These are phyloP conservation scores for Cryptococcus sp. DNA, from an alignment of 1,284 basidiomycete genomes.

Conservation along the genomic window DNA sequence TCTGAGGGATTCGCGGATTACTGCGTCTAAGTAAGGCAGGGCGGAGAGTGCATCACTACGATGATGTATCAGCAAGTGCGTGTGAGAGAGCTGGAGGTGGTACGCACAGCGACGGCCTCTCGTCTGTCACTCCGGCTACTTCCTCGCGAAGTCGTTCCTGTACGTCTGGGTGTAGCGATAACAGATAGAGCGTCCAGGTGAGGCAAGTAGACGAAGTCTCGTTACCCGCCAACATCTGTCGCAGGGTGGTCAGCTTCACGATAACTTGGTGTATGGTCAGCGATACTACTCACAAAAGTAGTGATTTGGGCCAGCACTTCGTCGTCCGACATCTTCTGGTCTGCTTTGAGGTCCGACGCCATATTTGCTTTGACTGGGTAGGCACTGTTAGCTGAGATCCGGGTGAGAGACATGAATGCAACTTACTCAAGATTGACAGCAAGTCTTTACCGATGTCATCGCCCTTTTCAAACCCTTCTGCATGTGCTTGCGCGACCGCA, in stretches of 20 bases:
- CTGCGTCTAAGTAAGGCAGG: constrained; percentile 62
- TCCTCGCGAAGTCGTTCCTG: constrained; percentile 65
- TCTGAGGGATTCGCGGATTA: constrained; percentile 68
- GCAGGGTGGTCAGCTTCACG: background rate
- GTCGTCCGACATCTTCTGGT: constrained; percentile 63
- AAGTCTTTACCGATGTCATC: constrained; percentile 56
- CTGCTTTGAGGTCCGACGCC: constrained; percentile 58
- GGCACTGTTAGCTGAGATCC: background rate
- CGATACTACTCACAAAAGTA: constrained; percentile 61
- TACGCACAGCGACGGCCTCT: constrained; percentile 36
- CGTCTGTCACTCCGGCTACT: constrained; percentile 54
- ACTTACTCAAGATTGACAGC: constrained; percentile 58
- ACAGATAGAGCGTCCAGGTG: constrained; percentile 70
- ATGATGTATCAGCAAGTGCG: background rate
- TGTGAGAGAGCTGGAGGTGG: constrained; percentile 11
- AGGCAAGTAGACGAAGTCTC: constrained; percentile 73
- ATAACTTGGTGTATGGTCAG: background rate
- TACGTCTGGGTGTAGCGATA: constrained; percentile 59
- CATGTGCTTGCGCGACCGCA: constrained; percentile 36
- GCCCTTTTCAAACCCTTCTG: constrained; percentile 46
- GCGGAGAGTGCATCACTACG: constrained; percentile 52
- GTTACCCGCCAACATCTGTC: constrained; percentile 60
- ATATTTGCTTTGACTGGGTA: constrained; percentile 63
- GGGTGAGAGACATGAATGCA: background rate
- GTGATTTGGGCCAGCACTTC: constrained; percentile 75